Evolutionary conservation across 2,329 filamentous ascomycete species (phyloP), one percentile per base, ranked within the genome.

Genomic region (Ophiostoma himal-ulmi): DNA sequence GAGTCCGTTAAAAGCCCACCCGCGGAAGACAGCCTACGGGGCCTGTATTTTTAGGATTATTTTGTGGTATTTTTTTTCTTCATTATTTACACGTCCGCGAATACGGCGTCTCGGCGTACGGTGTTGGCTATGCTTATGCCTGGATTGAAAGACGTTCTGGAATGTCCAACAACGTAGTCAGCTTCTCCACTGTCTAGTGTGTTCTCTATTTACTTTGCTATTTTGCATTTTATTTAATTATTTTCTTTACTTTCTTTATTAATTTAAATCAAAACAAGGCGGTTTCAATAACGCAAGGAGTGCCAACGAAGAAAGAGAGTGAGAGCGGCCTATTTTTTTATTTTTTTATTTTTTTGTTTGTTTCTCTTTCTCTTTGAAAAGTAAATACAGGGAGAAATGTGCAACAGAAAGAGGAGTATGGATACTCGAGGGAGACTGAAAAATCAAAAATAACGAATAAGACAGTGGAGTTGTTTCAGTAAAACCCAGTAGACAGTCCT

Each of bases 61-160:
- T 57, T 2, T 13, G 8, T 26, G 7, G 44, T 48, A 10, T 54
- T 54, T 13, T 26, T 26, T 13, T 57, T 13, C n/a, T 54, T 13
- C 26, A n/a, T 6, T 5, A 20, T 6, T 48, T 17, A 48, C 14
- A 48, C 14, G 44, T 48, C 44, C 44, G 14, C 5, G n/a, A 26
- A 57, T 57, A 57, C 52, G n/a, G 52, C 52, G 52, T 57, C 52
- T 57, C 52, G 52, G 52, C 52, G 52, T 26, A 26, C 52, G 22
- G 52, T 26, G 52, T 57, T 57, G 52, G n/a, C n/a, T 57, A 10
- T 26, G 44, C 44, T 6, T n/a, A n/a, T 17, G 30, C 30, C 30
- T 30, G 5, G 14, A 1, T n/a, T 48, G 44, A n/a, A 48, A 48
- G 4, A 10, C 37, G 11, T 13, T 39, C 11, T 48, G 20, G 44